Evolutionary conservation across 1,284 basidiomycete species (phyloP).

Genomic region (Clitocybe nebularis): DNA sequence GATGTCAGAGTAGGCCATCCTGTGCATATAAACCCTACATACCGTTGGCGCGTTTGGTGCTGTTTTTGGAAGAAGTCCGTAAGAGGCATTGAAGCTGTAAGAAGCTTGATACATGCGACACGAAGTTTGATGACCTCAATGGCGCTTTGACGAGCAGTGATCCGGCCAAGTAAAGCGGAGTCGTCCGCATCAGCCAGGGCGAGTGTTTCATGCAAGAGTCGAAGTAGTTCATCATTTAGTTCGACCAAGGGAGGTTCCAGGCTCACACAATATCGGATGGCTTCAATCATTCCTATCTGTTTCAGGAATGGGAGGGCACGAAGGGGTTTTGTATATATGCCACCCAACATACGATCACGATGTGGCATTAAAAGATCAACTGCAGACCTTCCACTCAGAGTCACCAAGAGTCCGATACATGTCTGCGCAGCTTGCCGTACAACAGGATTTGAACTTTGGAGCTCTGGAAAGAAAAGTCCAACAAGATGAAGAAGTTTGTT

Average conservation of each 20-base stretch:
- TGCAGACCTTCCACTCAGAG: slow-evolving; percentile 70
- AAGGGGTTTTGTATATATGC: slow-evolving; percentile 96
- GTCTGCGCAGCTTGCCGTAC: slow-evolving; percentile 85
- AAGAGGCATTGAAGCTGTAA: slow-evolving; percentile 93
- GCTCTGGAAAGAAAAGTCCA: slow-evolving; percentile 86
- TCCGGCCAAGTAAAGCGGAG: slow-evolving; percentile 71
- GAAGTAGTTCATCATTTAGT: slow-evolving; percentile 88
- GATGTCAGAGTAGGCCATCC: neutral
- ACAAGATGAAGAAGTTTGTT: slow-evolving; percentile 63
- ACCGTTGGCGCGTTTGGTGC: slow-evolving; percentile 83
- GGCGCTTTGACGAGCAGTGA: slow-evolving; percentile 74
- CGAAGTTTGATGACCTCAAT: slow-evolving; percentile 88
- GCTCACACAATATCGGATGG: slow-evolving; percentile 89
- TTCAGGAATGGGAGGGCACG: slow-evolving; percentile 93
- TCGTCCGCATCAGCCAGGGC: slow-evolving; percentile 97
- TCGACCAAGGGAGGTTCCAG: slow-evolving; percentile 85
- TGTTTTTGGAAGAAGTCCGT: slow-evolving; percentile 90
- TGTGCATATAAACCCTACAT: slow-evolving; percentile 16
- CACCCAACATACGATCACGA: slow-evolving; percentile 82
- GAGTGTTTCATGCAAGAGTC: slow-evolving; percentile 91
- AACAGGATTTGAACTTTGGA: slow-evolving; percentile 83
- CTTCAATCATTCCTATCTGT: slow-evolving; percentile 98
- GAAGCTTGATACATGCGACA: slow-evolving; percentile 91
- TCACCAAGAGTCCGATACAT: slow-evolving; percentile 79
- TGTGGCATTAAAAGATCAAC: slow-evolving; percentile 83